Evolutionary conservation across 305 asterid species (phyloP), one percentile per base, ranked within the genome.

Genomic region (Ajuga reptans): DNA sequence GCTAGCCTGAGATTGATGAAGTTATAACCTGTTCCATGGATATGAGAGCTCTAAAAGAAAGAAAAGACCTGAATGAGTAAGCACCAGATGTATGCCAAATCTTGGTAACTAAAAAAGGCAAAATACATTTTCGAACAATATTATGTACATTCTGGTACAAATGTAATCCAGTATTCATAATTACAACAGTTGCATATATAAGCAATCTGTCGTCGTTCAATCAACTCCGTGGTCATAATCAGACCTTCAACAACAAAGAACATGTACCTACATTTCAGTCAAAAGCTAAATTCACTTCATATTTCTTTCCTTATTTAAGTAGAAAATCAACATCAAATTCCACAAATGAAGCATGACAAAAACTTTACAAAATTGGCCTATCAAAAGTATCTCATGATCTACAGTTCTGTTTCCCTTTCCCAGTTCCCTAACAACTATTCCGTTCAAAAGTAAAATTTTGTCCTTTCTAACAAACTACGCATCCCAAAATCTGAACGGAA

Each of bases 351-450:
- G 9, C 31, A 12, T 15, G 56, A 12, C 45, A 17, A 14, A 12
- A 60, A 61, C 66, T 39, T 18, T 27, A 7, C 3, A 14, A 6
- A 68, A 5, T 49, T 16, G 14, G n/a, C 59, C 52, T 45, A 74
- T 45, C 53, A 12, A 57, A n/a, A 64, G 65, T 53, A 72, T 14
- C 55, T 57, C 64, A 73, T 46, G 46, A 59, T 53, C 68, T n/a
- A 63, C 52, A 61, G 37, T 33, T 16, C 67, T 49, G 55, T 46
- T 29, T 37, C 71, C 58, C 36, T 70, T 45, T 16, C 56, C 43
- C 49, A 70, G 24, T 41, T 27, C 58, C 29, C 66, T 15, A 29
- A 17, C 5, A 71, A 56, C 53, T 46, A 62, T 16, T 45, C 72
- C 66, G 52, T 36, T 34, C 56, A 9, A 24, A 53, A 45, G 14